phyloP scores from a whole-genome alignment of 2,329 filamentous ascomycete genomes.

The Botryotinia calthae region DNA sequence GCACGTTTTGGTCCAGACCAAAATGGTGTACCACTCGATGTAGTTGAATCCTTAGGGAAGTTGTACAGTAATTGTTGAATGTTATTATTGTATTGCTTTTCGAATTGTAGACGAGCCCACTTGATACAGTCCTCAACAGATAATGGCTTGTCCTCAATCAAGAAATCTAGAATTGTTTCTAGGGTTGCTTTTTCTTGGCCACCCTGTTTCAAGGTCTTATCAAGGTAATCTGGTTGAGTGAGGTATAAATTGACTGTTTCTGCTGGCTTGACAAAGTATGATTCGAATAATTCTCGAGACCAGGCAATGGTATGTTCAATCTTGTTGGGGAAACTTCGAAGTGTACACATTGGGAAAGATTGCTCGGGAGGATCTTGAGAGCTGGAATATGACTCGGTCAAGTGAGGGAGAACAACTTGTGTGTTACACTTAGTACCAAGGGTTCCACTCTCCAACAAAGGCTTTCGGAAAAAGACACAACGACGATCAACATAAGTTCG shows the following conservation, averaged over 20 bases:
- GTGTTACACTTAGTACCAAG: slow-evolving; percentile 99
- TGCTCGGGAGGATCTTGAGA: slow-evolving; percentile 98
- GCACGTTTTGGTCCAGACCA: slow-evolving; percentile 99
- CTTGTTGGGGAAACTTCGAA: slow-evolving; percentile 94
- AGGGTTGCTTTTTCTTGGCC: slow-evolving; percentile 93
- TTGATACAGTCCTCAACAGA: slow-evolving; percentile 95
- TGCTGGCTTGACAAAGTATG: slow-evolving; percentile 87
- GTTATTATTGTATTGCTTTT: slow-evolving; percentile 94
- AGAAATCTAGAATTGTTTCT: slow-evolving; percentile 83
- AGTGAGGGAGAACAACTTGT: slow-evolving; percentile 84
- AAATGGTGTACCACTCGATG: slow-evolving; percentile 85
- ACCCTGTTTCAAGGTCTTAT: slow-evolving; percentile 82
- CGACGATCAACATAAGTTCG: slow-evolving; percentile 93
- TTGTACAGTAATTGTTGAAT: slow-evolving; percentile 95
- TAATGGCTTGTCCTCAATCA: slow-evolving; percentile 87
- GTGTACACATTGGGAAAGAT: slow-evolving; percentile 98
- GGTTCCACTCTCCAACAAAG: slow-evolving; percentile 91
- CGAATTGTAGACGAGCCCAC: slow-evolving; percentile 91
- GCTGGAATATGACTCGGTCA: slow-evolving; percentile 96
- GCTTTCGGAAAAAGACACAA: slow-evolving; percentile 98
- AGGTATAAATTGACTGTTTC: slow-evolving; percentile 94
- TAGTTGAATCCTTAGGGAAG: slow-evolving; percentile 91
- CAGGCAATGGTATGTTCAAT: slow-evolving; percentile 99
- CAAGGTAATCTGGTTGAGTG: slow-evolving; percentile 85
- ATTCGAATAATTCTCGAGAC: slow-evolving; percentile 94